These are phyloP conservation scores for Globisporangium solare DNA, from an alignment of 352 stramenopile genomes.

Conservation along the genomic window DNA sequence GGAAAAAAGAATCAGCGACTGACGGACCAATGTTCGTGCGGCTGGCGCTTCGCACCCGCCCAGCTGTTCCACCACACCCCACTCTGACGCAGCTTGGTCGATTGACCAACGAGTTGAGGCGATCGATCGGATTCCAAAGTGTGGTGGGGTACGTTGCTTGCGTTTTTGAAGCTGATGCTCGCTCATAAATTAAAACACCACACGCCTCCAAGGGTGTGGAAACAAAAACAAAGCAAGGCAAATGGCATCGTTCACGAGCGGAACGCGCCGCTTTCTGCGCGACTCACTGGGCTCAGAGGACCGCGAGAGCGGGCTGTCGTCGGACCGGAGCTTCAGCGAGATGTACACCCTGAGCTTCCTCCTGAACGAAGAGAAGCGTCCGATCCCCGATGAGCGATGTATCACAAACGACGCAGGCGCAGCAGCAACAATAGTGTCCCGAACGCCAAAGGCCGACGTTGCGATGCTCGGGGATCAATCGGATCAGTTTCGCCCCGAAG, in stretches of 20 bases:
- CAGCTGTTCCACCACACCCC: too few relatives aligned
- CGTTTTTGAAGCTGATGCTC: too few relatives aligned
- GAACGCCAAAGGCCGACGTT: constrained; percentile 5
- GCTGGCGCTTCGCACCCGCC: too few relatives aligned
- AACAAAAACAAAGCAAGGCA: neutral
- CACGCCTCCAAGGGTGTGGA: too few relatives aligned
- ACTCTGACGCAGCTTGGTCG: too few relatives aligned
- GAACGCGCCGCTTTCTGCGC: neutral
- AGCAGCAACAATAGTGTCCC: neutral
- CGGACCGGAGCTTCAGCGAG: neutral
- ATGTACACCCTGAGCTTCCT: neutral
- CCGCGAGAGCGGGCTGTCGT: neutral
- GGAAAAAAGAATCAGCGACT: too few relatives aligned
- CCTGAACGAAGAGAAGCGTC: neutral
- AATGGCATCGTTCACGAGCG: constrained; percentile 8
- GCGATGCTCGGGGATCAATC: neutral
- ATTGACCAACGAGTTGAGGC: neutral
- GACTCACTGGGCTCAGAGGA: neutral
- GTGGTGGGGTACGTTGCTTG: too few relatives aligned
- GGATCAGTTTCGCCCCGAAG: neutral
- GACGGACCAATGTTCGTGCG: too few relatives aligned
- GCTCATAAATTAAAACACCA: too few relatives aligned
- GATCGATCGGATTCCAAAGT: neutral
- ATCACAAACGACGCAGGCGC: neutral
- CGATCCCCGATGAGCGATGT: neutral